Evolutionary conservation across 2,329 filamentous ascomycete species (phyloP).

Genomic region (Sporothrix euskadiensis): DNA sequence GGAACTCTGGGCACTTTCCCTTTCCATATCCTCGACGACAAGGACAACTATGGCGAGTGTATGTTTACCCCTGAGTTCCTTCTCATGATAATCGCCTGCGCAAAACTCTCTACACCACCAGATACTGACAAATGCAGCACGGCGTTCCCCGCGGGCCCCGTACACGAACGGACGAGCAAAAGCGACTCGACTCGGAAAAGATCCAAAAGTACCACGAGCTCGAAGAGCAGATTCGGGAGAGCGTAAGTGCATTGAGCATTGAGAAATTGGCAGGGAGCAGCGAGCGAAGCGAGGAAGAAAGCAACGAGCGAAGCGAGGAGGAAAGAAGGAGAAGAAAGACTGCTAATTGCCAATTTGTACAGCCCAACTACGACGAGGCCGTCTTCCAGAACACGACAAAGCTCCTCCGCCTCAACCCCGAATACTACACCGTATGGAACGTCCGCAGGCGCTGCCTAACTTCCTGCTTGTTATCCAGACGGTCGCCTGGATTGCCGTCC

Average conservation of each 20-base stretch:
- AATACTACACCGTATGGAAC: conserved; percentile 93
- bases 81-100: neutral
- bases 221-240: conserved; percentile 65
- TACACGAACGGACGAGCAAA: conserved; percentile 67
- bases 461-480: conserved; percentile 58
- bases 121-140: conserved; percentile 60
- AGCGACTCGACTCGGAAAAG: conserved; percentile 69
- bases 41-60: conserved; percentile 12
- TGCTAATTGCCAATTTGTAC: conserved; percentile 29
- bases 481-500: conserved; percentile 52
- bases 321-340: neutral
- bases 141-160: conserved; percentile 71
- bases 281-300: neutral
- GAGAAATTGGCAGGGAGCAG: too few species aligned
- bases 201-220: conserved; percentile 75
- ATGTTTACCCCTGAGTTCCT: neutral
- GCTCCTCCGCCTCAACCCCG: conserved; percentile 74
- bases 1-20: neutral
- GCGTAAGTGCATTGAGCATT: conserved; percentile 48
- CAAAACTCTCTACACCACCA: neutral
- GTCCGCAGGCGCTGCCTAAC: conserved; percentile 72
- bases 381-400: conserved; percentile 70
- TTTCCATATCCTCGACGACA: neutral
- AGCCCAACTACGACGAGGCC: conserved; percentile 52
- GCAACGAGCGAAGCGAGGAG: neutral